These are phyloP conservation scores for Prunus padus DNA, from an alignment of 306 rosid genomes.

Conservation along the genomic window DNA sequence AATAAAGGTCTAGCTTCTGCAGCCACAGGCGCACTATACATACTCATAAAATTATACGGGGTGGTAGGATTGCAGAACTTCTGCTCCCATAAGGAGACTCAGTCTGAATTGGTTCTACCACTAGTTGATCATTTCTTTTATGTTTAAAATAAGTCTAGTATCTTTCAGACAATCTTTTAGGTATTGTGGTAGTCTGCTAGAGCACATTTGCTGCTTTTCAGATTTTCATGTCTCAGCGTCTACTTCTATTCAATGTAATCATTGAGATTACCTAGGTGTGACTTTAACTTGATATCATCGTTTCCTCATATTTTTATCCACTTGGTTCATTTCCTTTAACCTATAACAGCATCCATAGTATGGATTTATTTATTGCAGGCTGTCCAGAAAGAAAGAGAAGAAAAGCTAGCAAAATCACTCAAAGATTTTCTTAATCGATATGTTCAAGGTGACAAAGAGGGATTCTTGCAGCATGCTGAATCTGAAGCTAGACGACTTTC, in stretches of 20 bases:
- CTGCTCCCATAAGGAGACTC: background rate
- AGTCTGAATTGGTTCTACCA: background rate
- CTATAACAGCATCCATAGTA: background rate
- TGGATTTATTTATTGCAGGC: constrained; percentile 37
- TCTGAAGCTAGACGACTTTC: constrained; percentile 87
- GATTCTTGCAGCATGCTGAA: constrained; percentile 66
- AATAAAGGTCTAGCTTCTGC: background rate
- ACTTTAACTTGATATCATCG: background rate
- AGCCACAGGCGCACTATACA: background rate
- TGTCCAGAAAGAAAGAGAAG: constrained; percentile 90
- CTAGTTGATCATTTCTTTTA: background rate
- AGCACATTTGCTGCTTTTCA: no score
- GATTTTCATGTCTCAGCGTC: background rate
- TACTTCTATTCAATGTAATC: background rate
- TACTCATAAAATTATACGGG: background rate
- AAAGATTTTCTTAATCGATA: constrained; percentile 62
- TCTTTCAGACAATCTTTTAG: background rate
- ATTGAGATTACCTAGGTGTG: background rate
- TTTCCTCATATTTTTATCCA: background rate
- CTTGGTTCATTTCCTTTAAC: background rate
- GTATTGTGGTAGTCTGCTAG: no score
- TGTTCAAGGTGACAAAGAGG: constrained; percentile 68
- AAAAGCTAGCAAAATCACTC: constrained; percentile 65
- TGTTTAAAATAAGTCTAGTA: background rate
- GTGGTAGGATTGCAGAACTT: background rate